phyloP scores from a whole-genome alignment of 192 early-diverging fungal genomes.

The Chytriomyces hyalinus region DNA sequence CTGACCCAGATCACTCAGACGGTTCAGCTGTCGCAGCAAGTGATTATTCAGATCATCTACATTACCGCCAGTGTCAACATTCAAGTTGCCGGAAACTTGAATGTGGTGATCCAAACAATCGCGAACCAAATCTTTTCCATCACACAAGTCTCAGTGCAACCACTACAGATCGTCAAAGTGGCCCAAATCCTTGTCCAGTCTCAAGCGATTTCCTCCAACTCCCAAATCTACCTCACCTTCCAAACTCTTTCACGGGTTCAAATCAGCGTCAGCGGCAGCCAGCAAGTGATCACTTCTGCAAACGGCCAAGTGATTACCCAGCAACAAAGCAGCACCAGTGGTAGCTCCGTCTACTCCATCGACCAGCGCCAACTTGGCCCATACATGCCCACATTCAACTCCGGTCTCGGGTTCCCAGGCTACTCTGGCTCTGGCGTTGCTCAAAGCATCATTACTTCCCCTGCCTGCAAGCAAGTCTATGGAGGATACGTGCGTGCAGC shows the following conservation, averaged over 20 bases:
- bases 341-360: background rate
- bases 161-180: background rate
- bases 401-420: background rate
- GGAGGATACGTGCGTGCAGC: background rate
- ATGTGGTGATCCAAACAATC: background rate
- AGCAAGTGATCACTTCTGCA: background rate
- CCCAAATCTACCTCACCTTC: background rate
- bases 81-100: background rate
- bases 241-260: background rate
- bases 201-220: background rate
- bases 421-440: background rate
- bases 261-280: background rate
- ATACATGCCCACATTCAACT: conserved; percentile 1
- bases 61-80: background rate
- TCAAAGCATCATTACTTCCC: background rate
- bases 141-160: background rate
- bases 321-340: background rate
- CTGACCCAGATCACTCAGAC: background rate
- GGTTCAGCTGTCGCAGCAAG: background rate
- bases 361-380: background rate
- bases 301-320: background rate
- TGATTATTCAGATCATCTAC: background rate
- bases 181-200: background rate
- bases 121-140: background rate
- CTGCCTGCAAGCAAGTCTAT: background rate